Conservation (phyloP, 345 rosid species). For the Capsella bursapastoris region DNA sequence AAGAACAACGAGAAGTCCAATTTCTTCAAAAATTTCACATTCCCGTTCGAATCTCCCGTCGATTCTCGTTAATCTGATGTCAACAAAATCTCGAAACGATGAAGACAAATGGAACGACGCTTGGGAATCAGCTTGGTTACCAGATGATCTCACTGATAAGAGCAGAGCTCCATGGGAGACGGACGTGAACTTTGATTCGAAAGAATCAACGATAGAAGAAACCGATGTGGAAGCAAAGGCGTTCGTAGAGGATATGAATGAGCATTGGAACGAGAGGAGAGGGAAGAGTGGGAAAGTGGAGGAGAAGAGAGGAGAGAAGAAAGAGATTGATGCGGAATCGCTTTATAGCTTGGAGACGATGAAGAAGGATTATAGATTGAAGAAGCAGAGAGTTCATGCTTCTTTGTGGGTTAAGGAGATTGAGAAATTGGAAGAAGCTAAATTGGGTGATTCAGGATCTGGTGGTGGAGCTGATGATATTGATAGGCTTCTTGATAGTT, state of each 20-base stretch:
- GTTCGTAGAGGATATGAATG: conserved; percentile 91
- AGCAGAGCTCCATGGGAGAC: conserved; percentile 79
- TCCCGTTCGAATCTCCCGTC: conserved; percentile 23
- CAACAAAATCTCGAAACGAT: conserved; percentile 49
- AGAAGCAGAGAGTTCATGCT: conserved; percentile 91
- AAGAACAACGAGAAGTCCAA: conserved; percentile 14
- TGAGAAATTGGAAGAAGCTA: conserved; percentile 83
- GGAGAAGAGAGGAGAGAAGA: conserved; percentile 40
- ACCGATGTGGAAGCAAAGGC: conserved; percentile 80
- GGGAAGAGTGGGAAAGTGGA: conserved; percentile 44
- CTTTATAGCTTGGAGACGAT: conserved; percentile 83
- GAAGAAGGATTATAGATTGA: conserved; percentile 89
- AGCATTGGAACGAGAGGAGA: conserved; percentile 82
- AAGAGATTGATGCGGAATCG: conserved; percentile 31
- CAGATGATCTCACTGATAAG: conserved; percentile 65
- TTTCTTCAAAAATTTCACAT: conserved; percentile 17
- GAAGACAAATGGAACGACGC: conserved; percentile 93
- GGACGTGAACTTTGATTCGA: conserved; percentile 68
- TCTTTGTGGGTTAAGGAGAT: conserved; percentile 92
- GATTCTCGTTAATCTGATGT: conserved; percentile 36
- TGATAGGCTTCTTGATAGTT: conserved; percentile 82
- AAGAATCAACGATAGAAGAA: conserved; percentile 44
- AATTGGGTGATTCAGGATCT: conserved; percentile 54
- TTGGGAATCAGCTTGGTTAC: conserved; percentile 94
- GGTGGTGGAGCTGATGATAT: conserved; percentile 66